Evolutionary conservation across 331 rosid species (phyloP).

Genomic region (Rhamnella rubrinervis): DNA sequence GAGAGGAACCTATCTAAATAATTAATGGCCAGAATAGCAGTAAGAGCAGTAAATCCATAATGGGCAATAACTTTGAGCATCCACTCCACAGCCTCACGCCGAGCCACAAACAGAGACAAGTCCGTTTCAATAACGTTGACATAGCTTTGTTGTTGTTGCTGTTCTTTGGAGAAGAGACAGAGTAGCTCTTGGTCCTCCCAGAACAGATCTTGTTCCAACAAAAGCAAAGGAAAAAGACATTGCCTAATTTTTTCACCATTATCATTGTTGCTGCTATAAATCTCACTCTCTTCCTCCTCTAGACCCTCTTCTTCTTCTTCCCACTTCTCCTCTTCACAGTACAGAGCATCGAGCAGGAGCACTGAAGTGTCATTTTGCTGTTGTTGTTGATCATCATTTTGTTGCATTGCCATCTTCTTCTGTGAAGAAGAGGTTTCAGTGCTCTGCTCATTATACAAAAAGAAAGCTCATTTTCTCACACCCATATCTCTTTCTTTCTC

Average conservation of each 20-base stretch:
- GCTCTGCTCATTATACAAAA: constrained; percentile 45
- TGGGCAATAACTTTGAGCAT: constrained; percentile 70
- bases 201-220: constrained; percentile 64
- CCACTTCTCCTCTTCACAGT: constrained; percentile 67
- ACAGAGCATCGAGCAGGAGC: constrained; percentile 53
- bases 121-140: constrained; percentile 10
- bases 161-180: constrained; percentile 66
- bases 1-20: constrained; percentile 69
- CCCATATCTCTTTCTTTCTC: constrained; percentile 34
- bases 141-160: constrained; percentile 25
- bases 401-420: constrained; percentile 68
- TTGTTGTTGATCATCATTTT: constrained; percentile 23
- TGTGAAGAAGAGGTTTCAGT: constrained; percentile 46
- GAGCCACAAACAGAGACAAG: constrained; percentile 31
- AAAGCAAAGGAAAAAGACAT: constrained; percentile 44
- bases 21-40: constrained; percentile 82
- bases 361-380: constrained; percentile 35
- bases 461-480: constrained; percentile 29
- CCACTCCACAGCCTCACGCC: constrained; percentile 69
- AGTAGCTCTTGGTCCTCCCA: constrained; percentile 71
- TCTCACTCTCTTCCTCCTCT: constrained; percentile 19
- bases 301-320: constrained; percentile 41
- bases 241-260: background rate
- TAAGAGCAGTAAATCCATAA: constrained; percentile 69
- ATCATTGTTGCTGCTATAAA: constrained; percentile 11